Evolutionary conservation across 495 filamentous ascomycete species (phyloP), one percentile per base, ranked within the genome.

Genomic region (Hyaloscypha hepaticicola): DNA sequence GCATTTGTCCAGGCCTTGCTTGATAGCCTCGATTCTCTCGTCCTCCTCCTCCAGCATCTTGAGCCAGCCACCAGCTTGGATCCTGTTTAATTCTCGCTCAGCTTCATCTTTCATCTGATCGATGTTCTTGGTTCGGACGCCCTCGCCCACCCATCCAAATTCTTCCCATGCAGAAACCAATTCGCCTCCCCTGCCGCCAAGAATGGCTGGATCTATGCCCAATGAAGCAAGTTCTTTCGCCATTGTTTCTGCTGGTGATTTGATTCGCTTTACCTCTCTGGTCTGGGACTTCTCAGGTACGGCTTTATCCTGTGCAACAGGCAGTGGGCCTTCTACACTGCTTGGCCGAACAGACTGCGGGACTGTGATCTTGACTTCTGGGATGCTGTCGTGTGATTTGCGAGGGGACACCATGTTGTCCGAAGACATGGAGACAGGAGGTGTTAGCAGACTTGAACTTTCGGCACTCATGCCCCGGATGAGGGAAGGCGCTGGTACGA

Each of bases 1-100:
- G 7, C 92, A 90, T 63, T 87, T 85, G 72, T 98, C 94, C 41
- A 99, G 88, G 58, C 96, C 83, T 63, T 80, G 84, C 59, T 91
- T 91, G 61, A 99, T 87, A 56, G 87, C 87, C 33, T 90, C 88
- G 4, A 96, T 87, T 64, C 93, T 85, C 62, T 94, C 92, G 71
- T 97, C 95, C 69, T 95, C 90, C 71, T 92, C 91, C 70, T 94
- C 90, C 58, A 96, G 84, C 67, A 91, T 87, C 59, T 87, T 88
- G 60, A 99, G 83, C 90, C 95, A 97, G 71, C 92, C 92, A 56
- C 90, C 95, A 41, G 93, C 92, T 77, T 98, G 93, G 6, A 93
- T 90, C 60, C 90, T 89, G 51, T 89, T 90, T 62, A 98, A 84
- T 70, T 97, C 95, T 63, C 90, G 88, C 58, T 92, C 89, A 48